Conservation (phyloP, 768 basidiomycete species). For the Hygrophoropsis aurantiaca region DNA sequence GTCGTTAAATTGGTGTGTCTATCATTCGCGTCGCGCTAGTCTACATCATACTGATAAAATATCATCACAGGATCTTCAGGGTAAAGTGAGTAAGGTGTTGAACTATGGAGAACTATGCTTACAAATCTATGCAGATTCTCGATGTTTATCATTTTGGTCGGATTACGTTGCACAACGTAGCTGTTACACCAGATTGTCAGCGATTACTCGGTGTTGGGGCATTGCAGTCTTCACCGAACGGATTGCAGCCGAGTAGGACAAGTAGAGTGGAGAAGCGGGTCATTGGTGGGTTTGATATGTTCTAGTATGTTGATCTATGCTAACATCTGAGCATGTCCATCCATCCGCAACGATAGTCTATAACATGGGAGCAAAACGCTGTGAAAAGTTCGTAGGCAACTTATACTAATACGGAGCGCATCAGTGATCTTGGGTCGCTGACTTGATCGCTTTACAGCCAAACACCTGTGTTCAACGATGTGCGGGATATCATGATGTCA, state of each 20-base stretch:
- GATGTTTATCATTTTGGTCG: constrained; percentile 44
- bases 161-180: constrained; percentile 48
- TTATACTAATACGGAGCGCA: neutral
- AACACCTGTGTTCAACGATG: constrained; percentile 54
- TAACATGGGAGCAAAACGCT: constrained; percentile 42
- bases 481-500: constrained; percentile 52
- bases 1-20: constrained; percentile 44
- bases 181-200: constrained; percentile 45
- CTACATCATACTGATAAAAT: no score
- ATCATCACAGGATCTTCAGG: constrained; percentile 38
- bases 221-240: constrained; percentile 39
- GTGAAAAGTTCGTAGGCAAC: constrained; percentile 41
- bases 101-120: neutral
- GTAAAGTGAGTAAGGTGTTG: constrained; percentile 27
- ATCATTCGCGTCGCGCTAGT: neutral
- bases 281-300: constrained; percentile 36
- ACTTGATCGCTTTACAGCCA: constrained; percentile 44
- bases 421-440: no score
- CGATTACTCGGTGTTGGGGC: constrained; percentile 52
- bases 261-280: constrained; percentile 55
- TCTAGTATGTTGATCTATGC: no score
- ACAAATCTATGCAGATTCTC: constrained; percentile 27
- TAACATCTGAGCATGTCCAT: no score
- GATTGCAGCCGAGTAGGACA: constrained; percentile 46
- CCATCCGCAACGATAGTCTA: no score